A percentile compares a stretch with the other conserved stretches of the same genome.
Evolutionary conservation across 2,329 filamentous ascomycete genomes (phyloP).

Genomic region (Colletotrichum sp.): DNA sequence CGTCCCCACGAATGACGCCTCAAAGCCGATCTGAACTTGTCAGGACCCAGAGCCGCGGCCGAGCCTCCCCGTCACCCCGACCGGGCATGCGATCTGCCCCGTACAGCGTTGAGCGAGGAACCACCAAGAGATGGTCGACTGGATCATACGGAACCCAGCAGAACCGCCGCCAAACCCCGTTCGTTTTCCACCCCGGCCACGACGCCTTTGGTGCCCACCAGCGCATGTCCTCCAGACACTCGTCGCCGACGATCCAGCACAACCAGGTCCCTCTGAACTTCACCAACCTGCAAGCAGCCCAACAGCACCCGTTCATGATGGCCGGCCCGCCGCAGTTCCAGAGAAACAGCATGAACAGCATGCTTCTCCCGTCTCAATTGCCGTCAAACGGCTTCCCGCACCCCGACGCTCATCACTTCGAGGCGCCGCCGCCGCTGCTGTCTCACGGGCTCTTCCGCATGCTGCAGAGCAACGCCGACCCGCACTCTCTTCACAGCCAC

Average conservation of each 20-base stretch:
- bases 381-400: slow-evolving; percentile 44
- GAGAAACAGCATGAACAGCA: slow-evolving; percentile 66
- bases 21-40: slow-evolving; percentile 67
- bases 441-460: slow-evolving; percentile 77
- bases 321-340: slow-evolving; percentile 55
- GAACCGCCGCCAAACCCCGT: slow-evolving; percentile 62
- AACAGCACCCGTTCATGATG: slow-evolving; percentile 62
- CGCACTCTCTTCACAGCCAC: slow-evolving; percentile 69
- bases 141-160: slow-evolving; percentile 69
- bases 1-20: slow-evolving; percentile 70
- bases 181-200: slow-evolving; percentile 66
- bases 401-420: slow-evolving; percentile 57
- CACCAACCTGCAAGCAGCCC: slow-evolving; percentile 58
- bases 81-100: slow-evolving; percentile 72
- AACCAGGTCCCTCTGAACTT: slow-evolving; percentile 58
- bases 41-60: slow-evolving; percentile 69
- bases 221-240: slow-evolving; percentile 59
- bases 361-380: slow-evolving; percentile 55
- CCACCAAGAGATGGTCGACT: slow-evolving; percentile 80
- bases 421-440: slow-evolving; percentile 66
- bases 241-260: slow-evolving; percentile 52
- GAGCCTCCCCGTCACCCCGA: slow-evolving; percentile 74
- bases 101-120: slow-evolving; percentile 70
- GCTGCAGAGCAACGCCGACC: slow-evolving; percentile 76
- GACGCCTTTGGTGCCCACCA: slow-evolving; percentile 64